phyloP scores from a whole-genome alignment of 2,329 filamentous ascomycete genomes.

The Salinomyces thailandicus region DNA sequence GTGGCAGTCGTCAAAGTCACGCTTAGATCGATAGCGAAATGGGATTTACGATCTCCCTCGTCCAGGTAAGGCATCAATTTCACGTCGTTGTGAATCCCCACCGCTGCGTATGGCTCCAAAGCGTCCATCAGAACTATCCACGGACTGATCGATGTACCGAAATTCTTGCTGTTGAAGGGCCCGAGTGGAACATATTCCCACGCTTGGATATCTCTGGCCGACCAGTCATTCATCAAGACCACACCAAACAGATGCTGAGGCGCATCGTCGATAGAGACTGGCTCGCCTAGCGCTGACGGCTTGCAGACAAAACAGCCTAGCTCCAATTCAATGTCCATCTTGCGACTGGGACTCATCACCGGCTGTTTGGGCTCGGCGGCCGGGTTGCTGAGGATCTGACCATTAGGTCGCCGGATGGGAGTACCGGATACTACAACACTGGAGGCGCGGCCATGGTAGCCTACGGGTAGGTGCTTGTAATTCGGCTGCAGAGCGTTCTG shows the following conservation, averaged over 20 bases:
- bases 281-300: constrained; percentile 53
- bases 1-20: constrained; percentile 47
- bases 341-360: constrained; percentile 51
- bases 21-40: constrained; percentile 60
- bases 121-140: constrained; percentile 74
- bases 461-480: constrained; percentile 71
- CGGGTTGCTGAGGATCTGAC: constrained; percentile 61
- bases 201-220: constrained; percentile 67
- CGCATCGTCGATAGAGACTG: constrained; percentile 53
- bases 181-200: constrained; percentile 80
- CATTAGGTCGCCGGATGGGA: constrained; percentile 59
- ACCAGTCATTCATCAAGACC: constrained; percentile 82
- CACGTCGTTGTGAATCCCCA: constrained; percentile 45
- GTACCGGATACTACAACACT: constrained; percentile 67
- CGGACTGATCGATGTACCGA: constrained; percentile 63
- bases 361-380: constrained; percentile 52
- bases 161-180: constrained; percentile 77
- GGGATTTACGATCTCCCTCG: constrained; percentile 48
- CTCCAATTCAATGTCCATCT: constrained; percentile 71
- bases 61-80: constrained; percentile 53
- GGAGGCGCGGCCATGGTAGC: constrained; percentile 69
- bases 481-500: constrained; percentile 68
- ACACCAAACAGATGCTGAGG: constrained; percentile 66
- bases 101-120: constrained; percentile 54
- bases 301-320: constrained; percentile 63